Base-by-base conservation (phyloP, 2,329 filamentous ascomycete species). In the Sarocladiaceae sp. region DNA sequence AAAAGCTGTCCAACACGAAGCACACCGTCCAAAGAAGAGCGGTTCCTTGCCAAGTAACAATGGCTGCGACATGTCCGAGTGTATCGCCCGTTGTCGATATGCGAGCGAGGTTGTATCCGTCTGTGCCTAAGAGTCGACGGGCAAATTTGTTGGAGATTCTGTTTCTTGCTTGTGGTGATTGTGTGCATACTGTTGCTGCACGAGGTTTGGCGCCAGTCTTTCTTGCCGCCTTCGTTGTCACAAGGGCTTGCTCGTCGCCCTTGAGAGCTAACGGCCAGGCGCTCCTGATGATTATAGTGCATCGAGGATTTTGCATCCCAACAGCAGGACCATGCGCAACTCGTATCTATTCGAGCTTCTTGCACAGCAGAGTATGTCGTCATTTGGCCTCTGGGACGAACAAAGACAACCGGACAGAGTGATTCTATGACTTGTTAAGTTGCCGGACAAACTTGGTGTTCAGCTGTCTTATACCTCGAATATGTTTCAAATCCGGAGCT, bases 61-160 rank as follows among this genome's bases (percentile, higher is more conserved):
- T 41, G 21, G 37, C 37, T 3, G 37, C 37, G 13, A 41, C 19
- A 11, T 41, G 37, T 4, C 37, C 37, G 3, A 29, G 23, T 5
- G 10, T 15, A 4, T 12, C 23, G 4, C 7, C 37, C 12, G 37
- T 41, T 3, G n/a, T 24, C 11, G 37, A 41, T 3, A 27, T 7
- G 13, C 23, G 19, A 19, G 37, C 37, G 37, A 41, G 37, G 37
- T 15, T 29, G 23, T 41, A 41, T 12, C 37, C 37, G 3, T 41
- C 37, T n/a, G 10, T 10, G 12, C 13, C 24, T 11, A 41, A 11
- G 10, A 41, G 9, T 9, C 23, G 15, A n/a, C 20, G 6, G 5
- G 37, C 37, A 18, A 41, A 29, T 15, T 15, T 23, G 6, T 4
- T 29, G 21, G 37, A 41, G 23, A 41, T 41, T 15, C 13, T 27